Conservation (phyloP, 345 rosid species). For the Populus tremula region DNA sequence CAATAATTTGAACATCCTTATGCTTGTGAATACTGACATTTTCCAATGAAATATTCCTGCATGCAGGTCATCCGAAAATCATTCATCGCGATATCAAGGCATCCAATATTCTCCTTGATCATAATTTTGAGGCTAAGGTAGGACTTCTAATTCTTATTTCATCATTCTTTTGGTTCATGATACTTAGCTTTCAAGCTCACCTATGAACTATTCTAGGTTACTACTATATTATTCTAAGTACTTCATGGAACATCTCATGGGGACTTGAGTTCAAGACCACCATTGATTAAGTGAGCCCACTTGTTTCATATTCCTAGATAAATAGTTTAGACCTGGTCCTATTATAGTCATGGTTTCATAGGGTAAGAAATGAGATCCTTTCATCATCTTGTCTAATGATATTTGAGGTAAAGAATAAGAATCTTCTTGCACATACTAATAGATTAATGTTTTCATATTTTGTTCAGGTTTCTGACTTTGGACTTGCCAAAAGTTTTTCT, state of each 20-base stretch:
- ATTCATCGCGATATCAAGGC: constrained; percentile 27
- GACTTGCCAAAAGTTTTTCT: constrained; percentile 23
- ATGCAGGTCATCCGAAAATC: constrained; percentile 22
- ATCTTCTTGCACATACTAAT: neutral
- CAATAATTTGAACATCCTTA: neutral
- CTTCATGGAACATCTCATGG: neutral
- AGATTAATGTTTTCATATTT: neutral
- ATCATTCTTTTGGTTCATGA: neutral
- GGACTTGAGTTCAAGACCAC: neutral
- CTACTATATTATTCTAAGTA: neutral
- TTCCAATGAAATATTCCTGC: neutral
- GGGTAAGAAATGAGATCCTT: neutral
- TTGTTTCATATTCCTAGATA: neutral
- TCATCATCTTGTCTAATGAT: too few relatives aligned
- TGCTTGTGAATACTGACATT: neutral
- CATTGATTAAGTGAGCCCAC: neutral
- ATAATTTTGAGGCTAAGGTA: constrained; percentile 24
- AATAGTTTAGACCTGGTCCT: neutral
- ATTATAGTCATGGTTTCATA: neutral
- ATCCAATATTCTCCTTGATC: constrained; percentile 25
- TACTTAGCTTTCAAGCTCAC: neutral
- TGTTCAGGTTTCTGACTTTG: constrained; percentile 27
- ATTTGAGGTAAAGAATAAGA: neutral
- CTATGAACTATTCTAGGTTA: neutral
- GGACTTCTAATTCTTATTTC: neutral